Evolutionary conservation across 1,139 yeast genomes (phyloP), one percentile per base, ranked within the genome.

Genomic region (Yamadazyma conglobata): DNA sequence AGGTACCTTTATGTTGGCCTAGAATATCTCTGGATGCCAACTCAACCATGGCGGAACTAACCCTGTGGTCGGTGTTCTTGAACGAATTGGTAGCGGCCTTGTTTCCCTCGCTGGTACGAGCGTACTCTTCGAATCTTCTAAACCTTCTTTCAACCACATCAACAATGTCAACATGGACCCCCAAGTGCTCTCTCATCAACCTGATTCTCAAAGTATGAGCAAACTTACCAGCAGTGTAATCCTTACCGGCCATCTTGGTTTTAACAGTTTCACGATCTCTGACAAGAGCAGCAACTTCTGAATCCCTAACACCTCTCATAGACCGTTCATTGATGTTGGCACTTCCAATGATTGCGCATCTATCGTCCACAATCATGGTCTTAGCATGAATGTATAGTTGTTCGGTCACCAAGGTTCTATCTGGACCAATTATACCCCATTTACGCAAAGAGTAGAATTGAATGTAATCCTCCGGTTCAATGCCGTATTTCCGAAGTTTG

Each of bases 321-420:
- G 96, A 88, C 47, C 98, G 73, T 57, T 91, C 98, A 50, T 91
- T 91, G 42, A 91, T 86, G 52, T 91, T 91, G 1, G 98, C 98
- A 51, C 96, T 85, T 3, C 98, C 98, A 47, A 91, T 89, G 31
- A 91, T 83, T 3, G 95, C 96, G 25, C 81, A 74, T 31, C 95
- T 70, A 51, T 91, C 98, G 60, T 91, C 98, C n/a, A 83, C 96
- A 48, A 91, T 71, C 79, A 91, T 74, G 6, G 82, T 73, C 54
- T 93, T 93, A 4, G 96, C 96, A 56, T 93, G 98, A 30, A 93
- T 82, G 47, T 93, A 93, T 28, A 93, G 68, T 52, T 89, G 96
- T 48, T 91, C 98, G 1, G 95, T 86, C 3, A 83, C 88, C 34
- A 93, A 57, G 25, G 74, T 74, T 41, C 85, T 72, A 32, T 75